Percentiles rank a stretch among this genome's conserved stretches.
Evolutionary conservation across 768 basidiomycete genomes (phyloP).

Genomic region (Leucosporidium scottii): DNA sequence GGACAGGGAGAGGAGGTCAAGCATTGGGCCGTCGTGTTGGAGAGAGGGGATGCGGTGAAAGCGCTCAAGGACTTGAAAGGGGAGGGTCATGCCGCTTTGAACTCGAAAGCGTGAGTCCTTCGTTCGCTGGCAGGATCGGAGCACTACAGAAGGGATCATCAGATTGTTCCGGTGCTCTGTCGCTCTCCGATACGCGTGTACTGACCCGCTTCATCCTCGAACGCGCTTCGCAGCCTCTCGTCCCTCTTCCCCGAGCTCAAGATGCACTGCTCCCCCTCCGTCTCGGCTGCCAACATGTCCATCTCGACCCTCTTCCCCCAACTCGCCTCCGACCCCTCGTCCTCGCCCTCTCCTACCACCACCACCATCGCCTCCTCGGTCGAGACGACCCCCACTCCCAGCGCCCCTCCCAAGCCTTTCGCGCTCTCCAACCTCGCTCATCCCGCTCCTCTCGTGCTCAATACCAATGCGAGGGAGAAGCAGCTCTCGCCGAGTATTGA

Average conservation of each 20-base stretch:
- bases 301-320: slow-evolving; percentile 7
- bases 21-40: slow-evolving; percentile 4
- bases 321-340: neutral
- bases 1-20: neutral
- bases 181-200: too few relatives aligned
- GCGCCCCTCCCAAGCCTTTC: slow-evolving; percentile 6
- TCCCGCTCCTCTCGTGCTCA: neutral
- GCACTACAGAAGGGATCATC: too few relatives aligned
- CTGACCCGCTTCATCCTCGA: too few relatives aligned
- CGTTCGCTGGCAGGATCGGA: too few relatives aligned
- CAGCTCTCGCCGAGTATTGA: slow-evolving; percentile 18
- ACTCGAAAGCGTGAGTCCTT: neutral
- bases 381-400: neutral
- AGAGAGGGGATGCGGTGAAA: neutral
- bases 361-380: neutral
- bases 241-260: neutral
- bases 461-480: neutral
- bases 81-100: neutral
- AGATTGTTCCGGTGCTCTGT: too few relatives aligned
- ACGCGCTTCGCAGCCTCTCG: neutral
- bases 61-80: slow-evolving; percentile 3
- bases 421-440: slow-evolving; percentile 20
- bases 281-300: slow-evolving; percentile 5
- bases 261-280: neutral
- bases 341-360: slow-evolving; percentile 3